Evolutionary conservation across 2,329 filamentous ascomycete genomes (phyloP).

Genomic region (Alternaria alternata): DNA sequence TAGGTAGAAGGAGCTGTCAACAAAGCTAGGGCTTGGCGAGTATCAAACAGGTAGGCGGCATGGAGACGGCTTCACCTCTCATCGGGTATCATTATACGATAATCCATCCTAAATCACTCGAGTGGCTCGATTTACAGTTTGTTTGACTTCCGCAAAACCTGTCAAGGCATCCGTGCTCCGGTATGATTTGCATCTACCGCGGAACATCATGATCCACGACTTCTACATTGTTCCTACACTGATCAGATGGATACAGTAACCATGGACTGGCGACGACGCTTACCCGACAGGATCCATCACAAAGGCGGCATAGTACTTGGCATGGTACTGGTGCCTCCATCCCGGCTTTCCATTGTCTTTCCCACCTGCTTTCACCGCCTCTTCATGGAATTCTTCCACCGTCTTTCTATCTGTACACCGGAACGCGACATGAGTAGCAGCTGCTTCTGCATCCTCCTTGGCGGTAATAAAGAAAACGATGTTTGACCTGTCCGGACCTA

Average conservation of each 20-base stretch:
- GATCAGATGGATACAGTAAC: slow-evolving; percentile 3
- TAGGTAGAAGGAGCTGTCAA: neutral
- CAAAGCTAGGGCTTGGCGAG: neutral
- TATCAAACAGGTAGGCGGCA: neutral
- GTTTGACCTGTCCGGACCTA: slow-evolving; percentile 22
- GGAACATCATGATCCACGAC: slow-evolving; percentile 27
- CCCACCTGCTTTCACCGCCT: slow-evolving; percentile 34
- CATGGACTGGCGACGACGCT: slow-evolving; percentile 4
- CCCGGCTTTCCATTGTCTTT: slow-evolving; percentile 38
- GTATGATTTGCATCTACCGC: neutral
- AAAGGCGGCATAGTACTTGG: slow-evolving; percentile 41
- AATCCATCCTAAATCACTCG: neutral
- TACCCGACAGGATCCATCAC: slow-evolving; percentile 39
- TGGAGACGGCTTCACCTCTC: neutral
- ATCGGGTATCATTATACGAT: neutral
- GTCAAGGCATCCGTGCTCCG: neutral
- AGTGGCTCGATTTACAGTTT: neutral
- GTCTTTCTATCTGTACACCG: slow-evolving; percentile 21
- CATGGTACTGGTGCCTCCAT: slow-evolving; percentile 31
- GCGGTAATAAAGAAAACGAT: slow-evolving; percentile 28
- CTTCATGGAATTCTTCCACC: slow-evolving; percentile 33
- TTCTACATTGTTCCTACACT: slow-evolving; percentile 32
- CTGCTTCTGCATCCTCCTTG: slow-evolving; percentile 10
- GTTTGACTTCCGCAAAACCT: neutral
- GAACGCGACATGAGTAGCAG: slow-evolving; percentile 32